A percentile compares a stretch with the other conserved stretches of the same genome.
Evolutionary conservation across 2,329 filamentous ascomycete species (phyloP).

Genomic region (Penicillium sp.): DNA sequence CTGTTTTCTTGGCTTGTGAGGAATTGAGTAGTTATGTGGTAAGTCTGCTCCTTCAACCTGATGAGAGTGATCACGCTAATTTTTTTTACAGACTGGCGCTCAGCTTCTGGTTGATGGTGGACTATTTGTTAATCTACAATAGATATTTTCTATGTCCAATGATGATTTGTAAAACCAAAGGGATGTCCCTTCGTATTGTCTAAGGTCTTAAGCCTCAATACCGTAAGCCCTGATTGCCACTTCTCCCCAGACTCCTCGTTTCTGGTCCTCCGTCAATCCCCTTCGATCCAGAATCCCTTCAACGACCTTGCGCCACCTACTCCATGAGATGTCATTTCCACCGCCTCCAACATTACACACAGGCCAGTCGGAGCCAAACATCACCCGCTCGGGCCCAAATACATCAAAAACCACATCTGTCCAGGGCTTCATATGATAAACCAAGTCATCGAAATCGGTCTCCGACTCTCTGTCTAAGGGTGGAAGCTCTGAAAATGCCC

Average conservation of each 20-base stretch:
- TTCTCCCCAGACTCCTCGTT: conserved; percentile 67
- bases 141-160: not conserved
- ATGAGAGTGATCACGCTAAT: not conserved
- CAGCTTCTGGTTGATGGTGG: conserved; percentile 86
- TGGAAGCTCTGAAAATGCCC: conserved; percentile 75
- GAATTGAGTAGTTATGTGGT: conserved; percentile 74
- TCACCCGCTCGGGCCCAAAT: conserved; percentile 70
- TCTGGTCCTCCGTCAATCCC: conserved; percentile 58
- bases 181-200: not conserved
- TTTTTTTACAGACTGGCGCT: conserved; percentile 60
- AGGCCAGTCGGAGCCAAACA: conserved; percentile 95
- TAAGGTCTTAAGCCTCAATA: conserved; percentile 19
- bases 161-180: not conserved
- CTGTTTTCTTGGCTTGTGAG: conserved; percentile 78
- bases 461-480: conserved; percentile 35
- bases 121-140: conserved; percentile 85
- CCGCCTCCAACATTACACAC: conserved; percentile 72
- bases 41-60: conserved; percentile 22
- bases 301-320: conserved; percentile 71
- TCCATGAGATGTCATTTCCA: conserved; percentile 62
- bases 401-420: conserved; percentile 67
- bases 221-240: conserved; percentile 71
- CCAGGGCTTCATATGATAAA: conserved; percentile 67
- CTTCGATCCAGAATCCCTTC: conserved; percentile 57
- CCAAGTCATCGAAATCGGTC: conserved; percentile 32